Conservation (phyloP, 2,329 filamentous ascomycete species). For the Myriosclerotinia duriaeana region DNA sequence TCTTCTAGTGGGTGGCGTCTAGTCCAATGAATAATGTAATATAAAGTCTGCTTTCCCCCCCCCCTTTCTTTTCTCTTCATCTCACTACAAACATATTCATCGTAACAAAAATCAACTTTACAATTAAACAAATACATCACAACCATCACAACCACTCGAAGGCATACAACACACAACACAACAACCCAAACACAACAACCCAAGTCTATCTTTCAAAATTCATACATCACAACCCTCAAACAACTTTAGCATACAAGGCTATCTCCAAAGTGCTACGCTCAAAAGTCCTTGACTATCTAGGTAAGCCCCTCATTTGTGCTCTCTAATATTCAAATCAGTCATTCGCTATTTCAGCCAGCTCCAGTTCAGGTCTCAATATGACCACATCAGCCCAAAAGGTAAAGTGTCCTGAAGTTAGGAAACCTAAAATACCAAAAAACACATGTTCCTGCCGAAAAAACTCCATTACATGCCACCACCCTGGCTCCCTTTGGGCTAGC, state of each 20-base stretch:
- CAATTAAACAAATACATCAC: background rate
- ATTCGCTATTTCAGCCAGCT: background rate
- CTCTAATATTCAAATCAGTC: background rate
- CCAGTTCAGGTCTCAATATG: background rate
- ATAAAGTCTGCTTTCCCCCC: background rate
- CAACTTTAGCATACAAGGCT: too few relatives aligned
- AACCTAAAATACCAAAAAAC: background rate
- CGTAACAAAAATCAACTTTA: background rate
- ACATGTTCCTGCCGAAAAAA: background rate
- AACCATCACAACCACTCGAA: background rate
- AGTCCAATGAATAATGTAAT: background rate
- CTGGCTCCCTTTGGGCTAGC: background rate
- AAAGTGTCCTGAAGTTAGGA: too few relatives aligned
- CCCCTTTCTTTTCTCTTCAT: background rate
- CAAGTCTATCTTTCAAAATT: background rate
- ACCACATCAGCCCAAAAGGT: too few relatives aligned
- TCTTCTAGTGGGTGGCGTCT: too few relatives aligned
- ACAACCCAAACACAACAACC: background rate
- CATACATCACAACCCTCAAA: background rate
- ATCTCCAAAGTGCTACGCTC: background rate
- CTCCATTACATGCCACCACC: background rate
- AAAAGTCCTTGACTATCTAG: background rate
- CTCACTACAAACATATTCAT: background rate
- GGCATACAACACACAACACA: background rate
- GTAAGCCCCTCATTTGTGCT: too few relatives aligned